Percentiles rank a stretch among this genome's conserved stretches.
Conservation (phyloP, 306 rosid species). For the Sechiopsis laciniata region DNA sequence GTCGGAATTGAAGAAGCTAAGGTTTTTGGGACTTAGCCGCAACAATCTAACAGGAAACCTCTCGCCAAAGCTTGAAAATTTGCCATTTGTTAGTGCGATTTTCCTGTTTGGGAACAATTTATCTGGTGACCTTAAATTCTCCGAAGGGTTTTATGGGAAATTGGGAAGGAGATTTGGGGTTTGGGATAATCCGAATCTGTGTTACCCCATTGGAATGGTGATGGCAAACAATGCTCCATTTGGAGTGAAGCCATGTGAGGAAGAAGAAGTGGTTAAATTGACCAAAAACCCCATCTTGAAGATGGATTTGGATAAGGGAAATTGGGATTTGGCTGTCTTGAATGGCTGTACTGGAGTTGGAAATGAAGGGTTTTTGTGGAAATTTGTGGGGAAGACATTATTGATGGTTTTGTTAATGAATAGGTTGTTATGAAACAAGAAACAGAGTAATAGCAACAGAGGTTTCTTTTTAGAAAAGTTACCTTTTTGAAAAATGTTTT, state of each 20-base stretch:
- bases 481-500: neutral
- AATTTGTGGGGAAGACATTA: conserved; percentile 23
- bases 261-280: conserved; percentile 40
- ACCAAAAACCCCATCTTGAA: conserved; percentile 30
- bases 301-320: conserved; percentile 24
- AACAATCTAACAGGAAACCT: conserved; percentile 67
- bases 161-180: conserved; percentile 86
- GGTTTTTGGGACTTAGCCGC: conserved; percentile 70
- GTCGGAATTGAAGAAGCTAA: conserved; percentile 51
- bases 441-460: neutral
- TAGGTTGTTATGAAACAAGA: conserved; percentile 8
- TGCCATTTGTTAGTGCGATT: conserved; percentile 62
- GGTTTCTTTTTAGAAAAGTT: neutral
- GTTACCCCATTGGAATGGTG: conserved; percentile 42
- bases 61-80: conserved; percentile 53
- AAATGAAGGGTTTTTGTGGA: neutral
- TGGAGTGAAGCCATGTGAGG: conserved; percentile 78
- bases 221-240: conserved; percentile 41
- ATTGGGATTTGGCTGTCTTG: conserved; percentile 23
- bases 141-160: conserved; percentile 50
- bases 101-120: conserved; percentile 75
- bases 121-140: conserved; percentile 58
- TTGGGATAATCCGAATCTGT: conserved; percentile 73
- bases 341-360: no score
- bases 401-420: conserved; percentile 29